Percentiles rank a stretch among this genome's conserved stretches.
Evolutionary conservation across 176 grass and related monocot genomes (phyloP).

Genomic region (Panicum miliaceum): DNA sequence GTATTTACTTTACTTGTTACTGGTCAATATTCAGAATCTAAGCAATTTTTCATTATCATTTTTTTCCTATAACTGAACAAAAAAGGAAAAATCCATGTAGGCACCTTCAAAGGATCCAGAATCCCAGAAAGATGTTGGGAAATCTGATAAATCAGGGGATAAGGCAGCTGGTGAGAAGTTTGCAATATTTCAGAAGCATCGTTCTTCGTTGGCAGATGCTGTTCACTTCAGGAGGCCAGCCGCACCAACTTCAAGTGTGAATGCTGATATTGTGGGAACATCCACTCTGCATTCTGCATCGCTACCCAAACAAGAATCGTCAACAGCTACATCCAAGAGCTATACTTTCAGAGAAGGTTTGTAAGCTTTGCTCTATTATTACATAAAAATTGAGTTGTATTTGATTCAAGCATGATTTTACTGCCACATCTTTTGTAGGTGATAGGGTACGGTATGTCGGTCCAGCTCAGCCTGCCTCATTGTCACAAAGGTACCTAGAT

Average conservation of each 20-base stretch:
- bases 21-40: conserved; percentile 20
- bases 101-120: conserved; percentile 76
- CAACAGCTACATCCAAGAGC: conserved; percentile 89
- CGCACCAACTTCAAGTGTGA: conserved; percentile 85
- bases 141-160: conserved; percentile 63
- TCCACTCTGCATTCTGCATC: conserved; percentile 78
- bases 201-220: conserved; percentile 58
- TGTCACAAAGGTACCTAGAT: conserved; percentile 60
- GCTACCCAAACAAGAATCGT: conserved; percentile 84
- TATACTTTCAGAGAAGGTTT: conserved; percentile 98
- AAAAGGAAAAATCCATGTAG: conserved; percentile 38
- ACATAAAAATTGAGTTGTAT: conserved; percentile 24
- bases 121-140: conserved; percentile 69
- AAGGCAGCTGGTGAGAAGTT: conserved; percentile 52
- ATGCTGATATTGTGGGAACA: conserved; percentile 93
- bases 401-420: conserved; percentile 25
- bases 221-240: conserved; percentile 72
- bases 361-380: conserved; percentile 25
- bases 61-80: conserved; percentile 23
- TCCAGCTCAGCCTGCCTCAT: conserved; percentile 48
- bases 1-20: conserved; percentile 27
- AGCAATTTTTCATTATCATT: conserved; percentile 10
- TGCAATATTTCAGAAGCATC: conserved; percentile 73
- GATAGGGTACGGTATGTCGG: conserved; percentile 92
- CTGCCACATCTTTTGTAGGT: conserved; percentile 55